Conservation (phyloP, 1,139 yeast species). For the Lodderomyces pseudojiufengensis region DNA sequence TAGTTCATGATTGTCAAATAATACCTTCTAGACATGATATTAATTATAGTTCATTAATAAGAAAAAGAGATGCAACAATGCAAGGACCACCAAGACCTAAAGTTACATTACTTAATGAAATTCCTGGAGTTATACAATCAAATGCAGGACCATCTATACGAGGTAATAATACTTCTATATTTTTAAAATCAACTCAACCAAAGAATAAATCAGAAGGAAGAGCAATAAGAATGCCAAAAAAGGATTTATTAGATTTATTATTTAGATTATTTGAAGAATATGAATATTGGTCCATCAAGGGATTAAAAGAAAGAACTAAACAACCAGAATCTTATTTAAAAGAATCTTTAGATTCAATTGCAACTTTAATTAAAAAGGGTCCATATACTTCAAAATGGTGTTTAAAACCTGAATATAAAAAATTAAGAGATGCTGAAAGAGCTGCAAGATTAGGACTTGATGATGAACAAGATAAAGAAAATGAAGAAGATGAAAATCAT, state of each 20-base stretch:
- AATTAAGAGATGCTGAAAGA: constrained; percentile 72
- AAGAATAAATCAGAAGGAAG: constrained; percentile 63
- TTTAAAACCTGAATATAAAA: constrained; percentile 84
- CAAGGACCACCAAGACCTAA: constrained; percentile 54
- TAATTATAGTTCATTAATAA: constrained; percentile 52
- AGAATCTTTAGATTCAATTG: constrained; percentile 87
- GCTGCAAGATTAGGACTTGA: constrained; percentile 56
- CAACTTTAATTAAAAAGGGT: constrained; percentile 86
- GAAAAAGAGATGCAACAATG: constrained; percentile 47
- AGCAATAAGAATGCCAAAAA: constrained; percentile 91
- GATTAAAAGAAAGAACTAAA: constrained; percentile 86
- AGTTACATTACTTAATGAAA: constrained; percentile 76
- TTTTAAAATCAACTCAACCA: constrained; percentile 44
- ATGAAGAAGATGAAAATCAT: constrained; percentile 47
- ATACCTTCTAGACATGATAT: constrained; percentile 74
- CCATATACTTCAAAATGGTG: constrained; percentile 93
- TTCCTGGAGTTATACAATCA: constrained; percentile 83
- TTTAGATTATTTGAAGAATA: constrained; percentile 90
- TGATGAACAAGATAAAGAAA: constrained; percentile 37
- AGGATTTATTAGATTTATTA: constrained; percentile 81
- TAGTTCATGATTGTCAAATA: constrained; percentile 88
- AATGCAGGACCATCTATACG: constrained; percentile 81
- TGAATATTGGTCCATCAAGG: constrained; percentile 96
- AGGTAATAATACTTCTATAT: constrained; percentile 59
- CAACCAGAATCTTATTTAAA: constrained; percentile 95